Conservation (phyloP, 2,329 filamentous ascomycete species). For the Fusarium sp. region DNA sequence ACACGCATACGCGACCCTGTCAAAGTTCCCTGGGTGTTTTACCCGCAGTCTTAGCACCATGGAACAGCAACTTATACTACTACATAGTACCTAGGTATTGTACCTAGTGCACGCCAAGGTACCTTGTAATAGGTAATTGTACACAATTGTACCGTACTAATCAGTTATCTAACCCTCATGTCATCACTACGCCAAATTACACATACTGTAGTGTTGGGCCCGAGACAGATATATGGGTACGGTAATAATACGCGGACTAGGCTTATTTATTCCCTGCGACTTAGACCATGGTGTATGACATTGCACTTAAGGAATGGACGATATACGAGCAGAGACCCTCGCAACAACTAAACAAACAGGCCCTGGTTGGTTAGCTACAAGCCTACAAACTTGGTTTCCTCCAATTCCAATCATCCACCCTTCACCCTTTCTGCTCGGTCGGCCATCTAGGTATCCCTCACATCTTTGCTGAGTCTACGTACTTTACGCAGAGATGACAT, state of each 20-base stretch:
- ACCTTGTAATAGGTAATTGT: background rate
- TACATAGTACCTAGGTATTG: background rate
- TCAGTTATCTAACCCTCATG: constrained; percentile 15
- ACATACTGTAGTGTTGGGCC: constrained; percentile 26
- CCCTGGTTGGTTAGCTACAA: constrained; percentile 11
- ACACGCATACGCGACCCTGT: constrained; percentile 31
- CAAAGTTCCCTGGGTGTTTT: constrained; percentile 11
- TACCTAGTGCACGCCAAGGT: background rate
- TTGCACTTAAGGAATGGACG: constrained; percentile 5
- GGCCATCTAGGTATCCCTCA: background rate
- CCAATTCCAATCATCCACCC: background rate
- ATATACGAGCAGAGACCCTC: constrained; percentile 16
- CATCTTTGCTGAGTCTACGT: background rate
- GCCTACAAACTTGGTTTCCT: background rate
- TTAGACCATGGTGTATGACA: background rate
- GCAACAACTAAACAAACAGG: background rate
- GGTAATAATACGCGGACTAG: constrained; percentile 18
- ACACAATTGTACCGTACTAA: constrained; percentile 5
- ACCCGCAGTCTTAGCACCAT: constrained; percentile 8
- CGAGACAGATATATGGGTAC: constrained; percentile 34
- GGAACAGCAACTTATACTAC: background rate
- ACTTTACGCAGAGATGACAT: background rate
- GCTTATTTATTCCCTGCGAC: constrained; percentile 14
- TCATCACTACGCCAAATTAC: constrained; percentile 20
- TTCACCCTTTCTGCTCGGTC: background rate